Conservation (phyloP, 805 yeast genomes). For the Saturnispora saitoi region DNA sequence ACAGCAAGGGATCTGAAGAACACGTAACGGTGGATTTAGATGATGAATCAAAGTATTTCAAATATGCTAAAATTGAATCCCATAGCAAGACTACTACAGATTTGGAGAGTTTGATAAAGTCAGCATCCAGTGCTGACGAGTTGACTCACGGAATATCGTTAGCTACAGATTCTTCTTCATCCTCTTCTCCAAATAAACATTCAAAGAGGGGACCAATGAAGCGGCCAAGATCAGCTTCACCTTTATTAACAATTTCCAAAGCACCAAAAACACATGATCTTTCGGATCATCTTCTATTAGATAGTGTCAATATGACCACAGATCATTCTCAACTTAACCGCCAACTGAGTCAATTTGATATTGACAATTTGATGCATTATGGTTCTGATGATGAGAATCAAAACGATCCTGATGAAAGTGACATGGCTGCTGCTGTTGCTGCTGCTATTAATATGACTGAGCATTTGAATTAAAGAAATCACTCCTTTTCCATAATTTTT, state of each 20-base stretch:
- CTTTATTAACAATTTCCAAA: background rate
- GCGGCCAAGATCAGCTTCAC: background rate
- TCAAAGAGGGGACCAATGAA: background rate
- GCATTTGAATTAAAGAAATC: background rate
- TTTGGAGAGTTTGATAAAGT: background rate
- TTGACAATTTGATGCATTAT: constrained; percentile 7
- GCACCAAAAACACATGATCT: background rate
- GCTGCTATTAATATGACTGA: constrained; percentile 12
- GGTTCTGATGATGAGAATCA: constrained; percentile 13
- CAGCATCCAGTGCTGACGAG: background rate
- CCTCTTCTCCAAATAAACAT: too few species aligned
- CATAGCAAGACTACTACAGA: background rate
- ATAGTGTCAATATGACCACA: constrained; percentile 14
- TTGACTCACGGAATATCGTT: constrained; percentile 2
- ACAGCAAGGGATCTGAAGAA: background rate
- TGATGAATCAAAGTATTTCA: background rate
- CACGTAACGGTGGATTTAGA: background rate
- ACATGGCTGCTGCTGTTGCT: constrained; percentile 13
- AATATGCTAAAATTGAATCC: background rate
- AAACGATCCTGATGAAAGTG: constrained; percentile 9
- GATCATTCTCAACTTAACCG: constrained; percentile 26
- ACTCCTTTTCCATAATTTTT: background rate
- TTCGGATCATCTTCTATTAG: constrained; percentile 5
- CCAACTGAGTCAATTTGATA: constrained; percentile 24
- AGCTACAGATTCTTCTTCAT: background rate